phyloP scores from a whole-genome alignment of 306 rosid genomes.

The Cucurbita argyrosperma region DNA sequence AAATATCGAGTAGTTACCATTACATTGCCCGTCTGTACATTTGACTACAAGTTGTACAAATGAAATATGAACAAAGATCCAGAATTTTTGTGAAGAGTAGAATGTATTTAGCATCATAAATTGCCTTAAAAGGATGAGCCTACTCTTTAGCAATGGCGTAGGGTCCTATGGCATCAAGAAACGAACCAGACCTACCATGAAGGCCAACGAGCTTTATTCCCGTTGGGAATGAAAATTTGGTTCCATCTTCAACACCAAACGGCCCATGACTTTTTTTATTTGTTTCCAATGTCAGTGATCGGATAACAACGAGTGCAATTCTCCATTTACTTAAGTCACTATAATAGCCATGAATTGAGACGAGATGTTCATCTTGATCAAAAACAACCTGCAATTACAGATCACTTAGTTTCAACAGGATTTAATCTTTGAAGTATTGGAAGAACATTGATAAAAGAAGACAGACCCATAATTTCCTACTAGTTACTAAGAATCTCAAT shows the following conservation, averaged over 20 bases:
- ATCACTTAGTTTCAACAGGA: not conserved
- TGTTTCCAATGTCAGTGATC: not conserved
- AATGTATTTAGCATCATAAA: not conserved
- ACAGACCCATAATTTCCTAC: not conserved
- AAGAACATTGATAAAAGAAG: not conserved
- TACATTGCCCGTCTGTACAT: not conserved
- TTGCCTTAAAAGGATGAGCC: not conserved
- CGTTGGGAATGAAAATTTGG: not conserved
- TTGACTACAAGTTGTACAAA: not conserved
- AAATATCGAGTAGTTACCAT: too few relatives aligned
- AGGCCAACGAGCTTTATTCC: not conserved
- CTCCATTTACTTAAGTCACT: not conserved
- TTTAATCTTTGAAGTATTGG: not conserved
- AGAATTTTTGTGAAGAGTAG: not conserved
- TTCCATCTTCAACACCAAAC: not conserved
- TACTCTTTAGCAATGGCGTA: not conserved
- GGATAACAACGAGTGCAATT: not conserved
- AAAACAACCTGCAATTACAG: not conserved
- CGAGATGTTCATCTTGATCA: not conserved
- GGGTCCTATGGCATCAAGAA: not conserved
- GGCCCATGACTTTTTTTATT: not conserved
- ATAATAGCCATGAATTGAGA: not conserved
- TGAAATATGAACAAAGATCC: not conserved
- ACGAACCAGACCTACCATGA: not conserved
- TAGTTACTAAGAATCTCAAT: not conserved